Evolutionary conservation across 1,284 basidiomycete species (phyloP).

Genomic region (Moesziomyces antarcticus): DNA sequence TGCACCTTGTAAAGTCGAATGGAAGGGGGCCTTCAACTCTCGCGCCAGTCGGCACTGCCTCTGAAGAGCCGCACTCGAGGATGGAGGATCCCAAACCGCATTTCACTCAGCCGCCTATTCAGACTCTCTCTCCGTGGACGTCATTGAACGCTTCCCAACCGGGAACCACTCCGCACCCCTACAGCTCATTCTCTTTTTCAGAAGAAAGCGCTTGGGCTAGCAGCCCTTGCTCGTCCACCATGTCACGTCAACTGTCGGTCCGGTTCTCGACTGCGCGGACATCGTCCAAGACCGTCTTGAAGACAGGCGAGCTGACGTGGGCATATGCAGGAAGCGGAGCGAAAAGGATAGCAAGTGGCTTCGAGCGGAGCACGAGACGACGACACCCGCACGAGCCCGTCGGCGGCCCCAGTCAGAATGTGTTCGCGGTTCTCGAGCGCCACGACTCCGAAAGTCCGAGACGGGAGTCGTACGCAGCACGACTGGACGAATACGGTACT

Average conservation of each 20-base stretch:
- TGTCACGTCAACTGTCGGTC: neutral
- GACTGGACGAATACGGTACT: neutral
- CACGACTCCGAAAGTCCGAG: neutral
- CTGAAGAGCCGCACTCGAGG: neutral
- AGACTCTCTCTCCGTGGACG: neutral
- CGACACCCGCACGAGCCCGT: constrained; percentile 7
- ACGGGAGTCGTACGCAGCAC: neutral
- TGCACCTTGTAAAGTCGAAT: constrained; percentile 24
- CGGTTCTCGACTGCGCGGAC: neutral
- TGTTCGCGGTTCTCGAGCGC: constrained; percentile 13
- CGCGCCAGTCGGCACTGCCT: neutral
- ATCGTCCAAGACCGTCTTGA: neutral
- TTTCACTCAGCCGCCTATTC: too few relatives aligned
- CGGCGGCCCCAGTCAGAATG: constrained; percentile 1
- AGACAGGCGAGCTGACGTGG: constrained; percentile 20
- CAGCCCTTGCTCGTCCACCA: neutral
- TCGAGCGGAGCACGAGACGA: constrained; percentile 17
- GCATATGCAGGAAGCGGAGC: neutral
- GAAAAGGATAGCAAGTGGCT: constrained; percentile 5
- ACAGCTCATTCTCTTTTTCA: constrained; percentile 9
- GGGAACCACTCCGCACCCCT: constrained; percentile 2
- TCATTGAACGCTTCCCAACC: neutral
- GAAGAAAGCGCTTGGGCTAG: too few relatives aligned
- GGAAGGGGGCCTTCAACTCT: constrained; percentile 5
- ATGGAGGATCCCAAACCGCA: neutral